Percentiles rank a stretch among this genome's conserved stretches.
These are phyloP conservation scores for Pichia kluyveri DNA, from an alignment of 805 yeast genomes.

Conservation along the genomic window DNA sequence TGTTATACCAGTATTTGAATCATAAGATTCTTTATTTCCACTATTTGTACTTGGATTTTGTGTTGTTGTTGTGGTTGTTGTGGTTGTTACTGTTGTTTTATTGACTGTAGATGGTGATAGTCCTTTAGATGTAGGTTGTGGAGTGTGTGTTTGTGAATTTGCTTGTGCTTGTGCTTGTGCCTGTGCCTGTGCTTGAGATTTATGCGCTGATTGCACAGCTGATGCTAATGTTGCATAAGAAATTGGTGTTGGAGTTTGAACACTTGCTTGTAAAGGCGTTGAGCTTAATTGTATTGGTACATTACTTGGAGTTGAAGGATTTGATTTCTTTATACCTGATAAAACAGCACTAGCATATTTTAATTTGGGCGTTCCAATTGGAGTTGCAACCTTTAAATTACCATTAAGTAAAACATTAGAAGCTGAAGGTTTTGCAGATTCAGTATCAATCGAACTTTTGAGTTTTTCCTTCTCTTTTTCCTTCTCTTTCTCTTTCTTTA, in stretches of 20 bases:
- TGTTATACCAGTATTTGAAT: neutral
- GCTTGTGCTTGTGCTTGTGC: neutral
- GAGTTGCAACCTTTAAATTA: slow-evolving; percentile 20
- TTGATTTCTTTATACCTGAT: slow-evolving; percentile 15
- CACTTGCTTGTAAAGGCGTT: slow-evolving; percentile 2
- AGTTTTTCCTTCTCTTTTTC: neutral
- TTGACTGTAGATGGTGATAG: no score
- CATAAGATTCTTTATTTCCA: neutral
- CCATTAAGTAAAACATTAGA: slow-evolving; percentile 6
- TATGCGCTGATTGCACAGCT: slow-evolving; percentile 1
- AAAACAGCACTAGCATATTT: slow-evolving; percentile 26
- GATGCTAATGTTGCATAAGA: slow-evolving; percentile 11
- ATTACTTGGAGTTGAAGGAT: neutral
- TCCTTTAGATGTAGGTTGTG: no score
- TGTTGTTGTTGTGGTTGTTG: no score
- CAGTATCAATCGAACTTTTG: slow-evolving; percentile 2
- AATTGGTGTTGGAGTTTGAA: slow-evolving; percentile 1
- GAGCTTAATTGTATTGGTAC: neutral
- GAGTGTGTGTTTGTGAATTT: neutral
- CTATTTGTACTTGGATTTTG: no score
- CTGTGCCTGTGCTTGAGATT: neutral
- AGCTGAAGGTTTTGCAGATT: slow-evolving; percentile 5
- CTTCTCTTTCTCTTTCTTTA: slow-evolving; percentile 2
- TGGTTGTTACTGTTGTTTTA: no score
- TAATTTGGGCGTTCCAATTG: slow-evolving; percentile 32